Evolutionary conservation across 2,329 filamentous ascomycete species (phyloP).

Genomic region (Periglandula ipomoeae): DNA sequence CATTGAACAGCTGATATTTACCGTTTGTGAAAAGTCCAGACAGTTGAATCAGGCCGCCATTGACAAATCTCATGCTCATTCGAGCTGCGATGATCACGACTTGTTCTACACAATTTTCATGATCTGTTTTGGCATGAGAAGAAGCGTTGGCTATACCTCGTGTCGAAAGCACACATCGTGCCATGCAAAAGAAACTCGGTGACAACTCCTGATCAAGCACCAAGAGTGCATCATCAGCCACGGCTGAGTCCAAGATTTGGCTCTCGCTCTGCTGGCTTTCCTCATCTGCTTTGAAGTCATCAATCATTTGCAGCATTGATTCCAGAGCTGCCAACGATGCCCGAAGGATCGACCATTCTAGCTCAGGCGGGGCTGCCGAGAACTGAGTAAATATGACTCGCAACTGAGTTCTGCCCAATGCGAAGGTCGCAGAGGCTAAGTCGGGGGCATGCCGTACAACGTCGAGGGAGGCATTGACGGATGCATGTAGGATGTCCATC

Average conservation of each 20-base stretch:
- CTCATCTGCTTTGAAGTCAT: constrained; percentile 29
- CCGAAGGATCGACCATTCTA: constrained; percentile 40
- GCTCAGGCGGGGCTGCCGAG: constrained; percentile 28
- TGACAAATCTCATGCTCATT: constrained; percentile 35
- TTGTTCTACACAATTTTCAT: constrained; percentile 32
- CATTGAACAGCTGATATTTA: constrained; percentile 42
- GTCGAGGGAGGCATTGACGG: constrained; percentile 39
- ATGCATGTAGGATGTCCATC: constrained; percentile 42
- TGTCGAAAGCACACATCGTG: constrained; percentile 27
- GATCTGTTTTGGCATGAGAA: constrained; percentile 13
- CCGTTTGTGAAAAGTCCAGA: constrained; percentile 36
- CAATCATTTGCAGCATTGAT: constrained; percentile 36
- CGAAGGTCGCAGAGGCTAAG: constrained; percentile 38
- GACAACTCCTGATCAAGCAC: constrained; percentile 41
- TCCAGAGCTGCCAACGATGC: constrained; percentile 37
- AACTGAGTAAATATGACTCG: constrained; percentile 43
- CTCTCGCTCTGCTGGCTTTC: constrained; percentile 29
- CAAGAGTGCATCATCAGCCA: constrained; percentile 36
- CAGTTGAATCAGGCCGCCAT: constrained; percentile 33
- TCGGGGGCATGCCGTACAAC: constrained; percentile 38
- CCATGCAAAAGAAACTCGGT: constrained; percentile 37
- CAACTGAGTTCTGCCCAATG: constrained; percentile 40
- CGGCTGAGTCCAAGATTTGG: constrained; percentile 28
- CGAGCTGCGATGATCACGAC: constrained; percentile 35
- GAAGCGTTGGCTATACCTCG: constrained; percentile 9